A percentile compares a stretch with the other conserved stretches of the same genome.
These are phyloP conservation scores for Fusarium annulatum DNA, from an alignment of 2,329 filamentous ascomycete genomes.

Conservation along the genomic window DNA sequence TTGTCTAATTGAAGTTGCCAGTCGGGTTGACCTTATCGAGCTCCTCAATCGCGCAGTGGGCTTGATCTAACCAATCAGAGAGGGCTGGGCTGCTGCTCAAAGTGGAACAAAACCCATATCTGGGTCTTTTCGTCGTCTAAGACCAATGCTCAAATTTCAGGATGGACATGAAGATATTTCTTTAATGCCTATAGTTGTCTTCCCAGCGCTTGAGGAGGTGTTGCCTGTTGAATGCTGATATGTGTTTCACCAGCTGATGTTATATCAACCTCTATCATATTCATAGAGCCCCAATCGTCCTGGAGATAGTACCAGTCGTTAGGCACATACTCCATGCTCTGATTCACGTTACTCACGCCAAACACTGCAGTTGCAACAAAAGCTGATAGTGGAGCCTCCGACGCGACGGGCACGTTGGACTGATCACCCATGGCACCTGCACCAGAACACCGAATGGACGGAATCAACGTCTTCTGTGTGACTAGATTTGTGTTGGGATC, in stretches of 20 bases:
- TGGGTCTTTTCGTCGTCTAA: too few relatives aligned
- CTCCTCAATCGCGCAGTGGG: too few relatives aligned
- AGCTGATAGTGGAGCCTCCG: not conserved
- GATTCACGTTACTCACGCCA: not conserved
- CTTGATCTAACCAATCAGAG: too few relatives aligned
- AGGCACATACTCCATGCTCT: not conserved
- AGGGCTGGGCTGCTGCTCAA: too few relatives aligned
- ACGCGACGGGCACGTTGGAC: not conserved
- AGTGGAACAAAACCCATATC: too few relatives aligned
- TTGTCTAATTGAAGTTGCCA: too few relatives aligned
- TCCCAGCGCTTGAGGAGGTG: not conserved
- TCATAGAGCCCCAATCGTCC: not conserved
- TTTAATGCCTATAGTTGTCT: too few relatives aligned
- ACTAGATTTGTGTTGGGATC: conserved; percentile 32
- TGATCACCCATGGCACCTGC: rapidly evolving
- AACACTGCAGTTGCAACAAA: conserved; percentile 1
- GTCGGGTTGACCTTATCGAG: too few relatives aligned
- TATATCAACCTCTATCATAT: not conserved
- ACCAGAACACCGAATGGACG: not conserved
- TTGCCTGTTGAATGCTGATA: not conserved
- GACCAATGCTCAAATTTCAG: too few relatives aligned
- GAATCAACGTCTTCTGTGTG: conserved; percentile 23
- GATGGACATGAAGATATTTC: too few relatives aligned
- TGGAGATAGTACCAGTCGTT: not conserved
- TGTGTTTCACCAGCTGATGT: not conserved